A percentile compares a stretch with the other conserved stretches of the same genome.
These are phyloP conservation scores for Cryomyces minteri DNA, from an alignment of 495 filamentous ascomycete species.

Conservation along the genomic window DNA sequence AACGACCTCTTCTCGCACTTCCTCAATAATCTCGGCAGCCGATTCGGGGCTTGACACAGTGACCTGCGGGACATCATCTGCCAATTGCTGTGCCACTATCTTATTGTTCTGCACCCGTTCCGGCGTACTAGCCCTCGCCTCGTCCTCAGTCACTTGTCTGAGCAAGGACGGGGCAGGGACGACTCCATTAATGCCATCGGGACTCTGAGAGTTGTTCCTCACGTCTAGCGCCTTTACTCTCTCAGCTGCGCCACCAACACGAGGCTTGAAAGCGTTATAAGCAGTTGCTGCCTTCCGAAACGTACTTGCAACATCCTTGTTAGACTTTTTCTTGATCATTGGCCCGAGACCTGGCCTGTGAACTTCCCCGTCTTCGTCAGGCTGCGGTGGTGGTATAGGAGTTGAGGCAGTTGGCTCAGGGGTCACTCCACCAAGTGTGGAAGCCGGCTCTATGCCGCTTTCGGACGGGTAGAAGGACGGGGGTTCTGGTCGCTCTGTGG, in stretches of 20 bases:
- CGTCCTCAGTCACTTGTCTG: conserved; percentile 1
- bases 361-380: conserved; percentile 26
- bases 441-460: not conserved
- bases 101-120: not conserved
- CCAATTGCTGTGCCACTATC: not conserved
- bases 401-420: conserved; percentile 9
- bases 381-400: conserved; percentile 14
- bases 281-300: conserved; percentile 72
- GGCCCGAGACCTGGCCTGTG: conserved; percentile 68
- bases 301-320: conserved; percentile 50
- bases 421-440: not conserved
- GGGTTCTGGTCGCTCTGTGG: too few relatives aligned
- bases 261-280: conserved; percentile 68
- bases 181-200: conserved; percentile 76
- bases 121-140: not conserved
- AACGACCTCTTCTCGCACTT: not conserved
- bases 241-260: conserved; percentile 65
- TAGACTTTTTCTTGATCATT: conserved; percentile 71
- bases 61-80: conserved; percentile 14
- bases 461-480: not conserved
- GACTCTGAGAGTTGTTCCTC: conserved; percentile 29
- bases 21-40: conserved; percentile 12
- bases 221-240: conserved; percentile 43
- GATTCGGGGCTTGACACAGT: conserved; percentile 15
- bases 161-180: conserved; percentile 48